A percentile compares a stretch with the other conserved stretches of the same genome.
Conservation (phyloP, 208 protist genomes). For the Angomonas deanei region DNA sequence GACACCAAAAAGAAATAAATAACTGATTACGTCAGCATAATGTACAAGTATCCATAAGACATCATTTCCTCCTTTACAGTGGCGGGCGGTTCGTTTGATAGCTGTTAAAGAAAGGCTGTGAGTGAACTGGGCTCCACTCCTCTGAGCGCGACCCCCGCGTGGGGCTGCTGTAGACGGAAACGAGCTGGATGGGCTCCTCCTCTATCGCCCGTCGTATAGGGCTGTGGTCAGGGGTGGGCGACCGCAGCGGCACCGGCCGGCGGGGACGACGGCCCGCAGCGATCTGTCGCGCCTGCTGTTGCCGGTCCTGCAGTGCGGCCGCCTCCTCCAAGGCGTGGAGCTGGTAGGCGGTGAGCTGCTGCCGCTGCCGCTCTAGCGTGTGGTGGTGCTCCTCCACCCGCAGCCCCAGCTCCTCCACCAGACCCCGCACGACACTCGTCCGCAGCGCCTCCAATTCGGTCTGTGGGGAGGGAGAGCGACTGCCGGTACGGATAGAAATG, state of each 20-base stretch:
- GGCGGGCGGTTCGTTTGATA: no score
- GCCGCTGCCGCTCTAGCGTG: neutral
- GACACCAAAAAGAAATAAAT: no score
- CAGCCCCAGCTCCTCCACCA: conserved; percentile 9
- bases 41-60: no score
- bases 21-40: no score
- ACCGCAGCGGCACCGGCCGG: neutral
- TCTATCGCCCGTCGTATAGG: neutral
- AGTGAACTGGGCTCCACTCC: no score
- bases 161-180: neutral
- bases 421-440: neutral
- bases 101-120: no score
- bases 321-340: conserved; percentile 1
- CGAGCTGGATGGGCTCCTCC: neutral
- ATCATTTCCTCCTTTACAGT: no score
- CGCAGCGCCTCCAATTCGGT: neutral
- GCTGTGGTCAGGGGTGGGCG: neutral
- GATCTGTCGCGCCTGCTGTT: neutral
- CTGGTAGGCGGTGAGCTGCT: neutral
- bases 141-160: no score
- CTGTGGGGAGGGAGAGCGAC: neutral
- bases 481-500: neutral
- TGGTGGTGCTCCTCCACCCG: conserved; percentile 2
- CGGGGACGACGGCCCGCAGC: neutral
- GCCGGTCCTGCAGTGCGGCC: neutral